These are phyloP conservation scores for Candida ascalaphidarum DNA, from an alignment of 805 yeast genomes.

Conservation along the genomic window DNA sequence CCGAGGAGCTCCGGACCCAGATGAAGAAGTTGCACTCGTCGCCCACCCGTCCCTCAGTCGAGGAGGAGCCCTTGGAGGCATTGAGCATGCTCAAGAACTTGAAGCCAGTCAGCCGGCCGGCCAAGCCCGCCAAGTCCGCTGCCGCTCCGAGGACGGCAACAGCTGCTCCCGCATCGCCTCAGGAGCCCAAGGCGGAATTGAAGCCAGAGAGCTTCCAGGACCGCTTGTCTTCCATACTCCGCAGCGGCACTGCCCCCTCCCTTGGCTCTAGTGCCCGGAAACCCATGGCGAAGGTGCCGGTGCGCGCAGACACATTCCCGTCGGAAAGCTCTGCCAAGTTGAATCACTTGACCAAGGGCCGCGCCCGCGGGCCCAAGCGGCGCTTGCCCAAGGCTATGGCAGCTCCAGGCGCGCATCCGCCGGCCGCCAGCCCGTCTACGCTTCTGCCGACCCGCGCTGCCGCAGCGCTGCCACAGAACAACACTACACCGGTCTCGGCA, in stretches of 20 bases:
- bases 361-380: slow-evolving; percentile 47
- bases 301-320: slow-evolving; percentile 7
- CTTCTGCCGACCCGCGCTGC: no score
- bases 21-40: slow-evolving; percentile 13
- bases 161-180: slow-evolving; percentile 3
- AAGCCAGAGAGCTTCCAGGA: slow-evolving; percentile 10
- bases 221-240: slow-evolving; percentile 16
- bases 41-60: slow-evolving; percentile 2
- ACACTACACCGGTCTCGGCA: not conserved
- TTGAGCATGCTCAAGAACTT: slow-evolving; percentile 7
- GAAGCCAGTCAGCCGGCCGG: slow-evolving; percentile 6
- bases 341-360: slow-evolving; percentile 35
- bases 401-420: no score
- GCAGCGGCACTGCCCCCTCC: slow-evolving; percentile 20
- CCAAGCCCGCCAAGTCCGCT: slow-evolving; percentile 9
- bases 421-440: no score
- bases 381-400: slow-evolving; percentile 29
- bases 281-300: slow-evolving; percentile 1
- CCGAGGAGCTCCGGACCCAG: slow-evolving; percentile 14
- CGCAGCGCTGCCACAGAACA: not conserved
- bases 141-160: slow-evolving; percentile 16
- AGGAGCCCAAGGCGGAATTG: slow-evolving; percentile 1
- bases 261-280: slow-evolving; percentile 1
- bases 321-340: slow-evolving; percentile 16
- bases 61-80: slow-evolving; percentile 8